Conservation (phyloP, 2,329 filamentous ascomycete genomes). For the Venturia effusa region DNA sequence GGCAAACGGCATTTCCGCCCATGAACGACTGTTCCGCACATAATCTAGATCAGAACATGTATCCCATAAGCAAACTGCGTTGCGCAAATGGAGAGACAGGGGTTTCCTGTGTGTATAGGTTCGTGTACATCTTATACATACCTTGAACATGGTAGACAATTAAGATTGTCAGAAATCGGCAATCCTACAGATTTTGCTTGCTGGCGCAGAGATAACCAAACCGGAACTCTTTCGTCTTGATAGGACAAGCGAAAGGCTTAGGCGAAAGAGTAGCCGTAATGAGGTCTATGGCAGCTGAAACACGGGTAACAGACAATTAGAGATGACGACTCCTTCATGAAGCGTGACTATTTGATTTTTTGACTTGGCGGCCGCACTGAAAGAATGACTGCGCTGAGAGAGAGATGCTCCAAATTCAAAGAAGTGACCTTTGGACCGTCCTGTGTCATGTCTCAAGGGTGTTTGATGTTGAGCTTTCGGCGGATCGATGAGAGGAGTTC, state of each 20-base stretch:
- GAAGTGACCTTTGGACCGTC: neutral
- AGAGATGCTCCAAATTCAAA: too few relatives aligned
- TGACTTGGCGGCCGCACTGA: too few relatives aligned
- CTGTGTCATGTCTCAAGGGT: neutral
- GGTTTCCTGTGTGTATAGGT: neutral
- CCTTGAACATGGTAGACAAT: too few relatives aligned
- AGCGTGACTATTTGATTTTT: too few relatives aligned
- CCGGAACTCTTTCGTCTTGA: neutral
- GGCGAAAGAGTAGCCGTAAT: neutral
- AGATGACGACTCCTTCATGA: too few relatives aligned
- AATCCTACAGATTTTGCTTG: too few relatives aligned
- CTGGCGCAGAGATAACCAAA: too few relatives aligned
- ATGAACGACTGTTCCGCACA: neutral
- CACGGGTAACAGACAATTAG: neutral
- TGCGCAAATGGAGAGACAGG: neutral
- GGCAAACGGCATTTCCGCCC: too few relatives aligned
- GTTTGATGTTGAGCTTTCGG: neutral
- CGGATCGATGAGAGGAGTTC: neutral
- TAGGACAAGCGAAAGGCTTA: neutral
- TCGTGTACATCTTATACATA: too few relatives aligned
- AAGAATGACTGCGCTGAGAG: too few relatives aligned
- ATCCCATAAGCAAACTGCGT: conserved; percentile 4
- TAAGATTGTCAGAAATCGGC: too few relatives aligned
- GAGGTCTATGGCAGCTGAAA: neutral
- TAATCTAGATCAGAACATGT: neutral